These are phyloP conservation scores for Vaccinium macrocarpon DNA, from an alignment of 148 eudicot species.

Conservation along the genomic window DNA sequence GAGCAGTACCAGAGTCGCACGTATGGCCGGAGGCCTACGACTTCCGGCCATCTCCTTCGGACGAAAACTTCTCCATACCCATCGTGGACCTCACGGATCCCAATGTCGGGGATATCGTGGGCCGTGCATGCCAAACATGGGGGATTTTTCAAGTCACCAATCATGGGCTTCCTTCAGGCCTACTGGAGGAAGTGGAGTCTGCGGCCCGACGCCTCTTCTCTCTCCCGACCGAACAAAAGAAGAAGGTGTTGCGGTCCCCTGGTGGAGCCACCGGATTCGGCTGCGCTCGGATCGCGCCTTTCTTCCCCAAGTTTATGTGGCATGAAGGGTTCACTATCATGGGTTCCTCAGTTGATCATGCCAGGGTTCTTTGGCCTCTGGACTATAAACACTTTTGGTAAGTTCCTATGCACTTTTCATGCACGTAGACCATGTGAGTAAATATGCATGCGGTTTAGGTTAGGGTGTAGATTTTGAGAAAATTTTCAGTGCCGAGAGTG, in stretches of 20 bases:
- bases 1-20: constrained; percentile 46
- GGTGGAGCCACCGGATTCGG: constrained; percentile 58
- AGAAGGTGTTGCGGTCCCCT: constrained; percentile 42
- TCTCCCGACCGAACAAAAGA: constrained; percentile 46
- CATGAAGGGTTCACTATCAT: constrained; percentile 71
- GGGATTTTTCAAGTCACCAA: constrained; percentile 57
- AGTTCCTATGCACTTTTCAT: constrained; percentile 17
- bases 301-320: constrained; percentile 63
- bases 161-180: constrained; percentile 40
- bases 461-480: not conserved
- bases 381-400: constrained; percentile 59
- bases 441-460: not conserved
- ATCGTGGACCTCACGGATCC: constrained; percentile 42
- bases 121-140: constrained; percentile 50
- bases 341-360: constrained; percentile 45
- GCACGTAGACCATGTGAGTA: not conserved
- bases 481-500: not conserved
- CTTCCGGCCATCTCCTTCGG: not conserved
- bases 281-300: constrained; percentile 43
- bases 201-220: constrained; percentile 37
- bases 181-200: constrained; percentile 38
- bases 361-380: constrained; percentile 58
- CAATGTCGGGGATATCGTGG: constrained; percentile 27
- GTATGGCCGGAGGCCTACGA: constrained; percentile 31
- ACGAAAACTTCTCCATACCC: constrained; percentile 21